Conservation (phyloP, 495 filamentous ascomycete genomes). For the Cercophora newfieldiana region DNA sequence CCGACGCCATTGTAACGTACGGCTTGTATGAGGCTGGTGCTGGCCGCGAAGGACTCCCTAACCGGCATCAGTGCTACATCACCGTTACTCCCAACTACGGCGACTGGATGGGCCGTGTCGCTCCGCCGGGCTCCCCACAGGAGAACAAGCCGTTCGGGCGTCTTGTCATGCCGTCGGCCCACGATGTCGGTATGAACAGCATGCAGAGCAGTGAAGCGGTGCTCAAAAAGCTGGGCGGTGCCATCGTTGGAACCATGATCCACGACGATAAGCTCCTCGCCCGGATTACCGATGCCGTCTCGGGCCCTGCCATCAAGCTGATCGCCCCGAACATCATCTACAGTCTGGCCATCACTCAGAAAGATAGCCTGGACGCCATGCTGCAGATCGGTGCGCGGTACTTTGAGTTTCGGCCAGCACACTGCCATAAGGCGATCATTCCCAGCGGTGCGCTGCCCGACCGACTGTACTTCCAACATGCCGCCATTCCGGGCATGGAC, state of each 20-base stretch:
- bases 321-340: constrained; percentile 54
- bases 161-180: constrained; percentile 48
- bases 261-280: constrained; percentile 31
- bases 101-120: constrained; percentile 49
- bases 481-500: constrained; percentile 54
- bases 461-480: constrained; percentile 54
- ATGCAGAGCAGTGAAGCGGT: constrained; percentile 45
- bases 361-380: constrained; percentile 48
- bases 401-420: constrained; percentile 57
- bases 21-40: constrained; percentile 55
- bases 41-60: constrained; percentile 46
- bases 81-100: constrained; percentile 47
- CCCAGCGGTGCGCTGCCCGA: constrained; percentile 41
- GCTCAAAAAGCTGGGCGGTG: constrained; percentile 39
- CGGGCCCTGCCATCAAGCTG: constrained; percentile 36
- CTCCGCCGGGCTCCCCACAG: constrained; percentile 41
- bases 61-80: constrained; percentile 54
- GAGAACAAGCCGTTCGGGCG: constrained; percentile 46
- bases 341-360: constrained; percentile 56
- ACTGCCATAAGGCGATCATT: constrained; percentile 43
- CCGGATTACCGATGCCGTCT: constrained; percentile 35
- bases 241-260: constrained; percentile 41
- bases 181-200: constrained; percentile 59
- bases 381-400: constrained; percentile 53
- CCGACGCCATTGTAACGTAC: constrained; percentile 41